phyloP scores from a whole-genome alignment of 352 stramenopile genomes.

The Globisporangium iwayamae region DNA sequence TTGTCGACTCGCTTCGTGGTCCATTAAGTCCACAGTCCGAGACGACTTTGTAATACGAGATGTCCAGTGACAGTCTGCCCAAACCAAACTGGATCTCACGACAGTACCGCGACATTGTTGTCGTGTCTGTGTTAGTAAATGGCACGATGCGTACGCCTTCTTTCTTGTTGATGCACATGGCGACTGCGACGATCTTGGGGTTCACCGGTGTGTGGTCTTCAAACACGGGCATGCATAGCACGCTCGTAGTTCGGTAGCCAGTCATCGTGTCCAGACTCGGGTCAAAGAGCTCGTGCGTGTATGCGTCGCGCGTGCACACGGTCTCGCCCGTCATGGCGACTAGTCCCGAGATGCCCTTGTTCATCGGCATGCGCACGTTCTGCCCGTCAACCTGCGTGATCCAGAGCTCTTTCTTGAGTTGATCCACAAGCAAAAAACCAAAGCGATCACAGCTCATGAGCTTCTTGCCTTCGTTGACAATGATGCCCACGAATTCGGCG shows the following conservation, averaged over 20 bases:
- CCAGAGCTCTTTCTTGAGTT: constrained; percentile 69
- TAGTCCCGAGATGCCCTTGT: constrained; percentile 54
- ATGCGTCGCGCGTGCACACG: constrained; percentile 52
- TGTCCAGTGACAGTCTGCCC: constrained; percentile 54
- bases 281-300: constrained; percentile 57
- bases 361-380: constrained; percentile 56
- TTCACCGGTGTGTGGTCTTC: constrained; percentile 53
- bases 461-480: constrained; percentile 53
- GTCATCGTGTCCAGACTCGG: constrained; percentile 59
- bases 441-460: constrained; percentile 61
- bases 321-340: constrained; percentile 48
- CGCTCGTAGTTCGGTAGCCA: constrained; percentile 62
- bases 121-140: constrained; percentile 42
- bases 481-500: constrained; percentile 47
- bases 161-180: constrained; percentile 88
- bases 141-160: constrained; percentile 32
- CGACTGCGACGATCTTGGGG: constrained; percentile 62
- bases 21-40: constrained; percentile 39
- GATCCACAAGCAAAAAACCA: constrained; percentile 56
- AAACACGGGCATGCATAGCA: constrained; percentile 66
- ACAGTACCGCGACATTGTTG: constrained; percentile 54
- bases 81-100: constrained; percentile 68
- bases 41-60: constrained; percentile 70
- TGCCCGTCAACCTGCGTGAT: constrained; percentile 56
- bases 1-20: background rate